Evolutionary conservation across 805 yeast species (phyloP).

Genomic region (Lipomyces yamanashiensis): DNA sequence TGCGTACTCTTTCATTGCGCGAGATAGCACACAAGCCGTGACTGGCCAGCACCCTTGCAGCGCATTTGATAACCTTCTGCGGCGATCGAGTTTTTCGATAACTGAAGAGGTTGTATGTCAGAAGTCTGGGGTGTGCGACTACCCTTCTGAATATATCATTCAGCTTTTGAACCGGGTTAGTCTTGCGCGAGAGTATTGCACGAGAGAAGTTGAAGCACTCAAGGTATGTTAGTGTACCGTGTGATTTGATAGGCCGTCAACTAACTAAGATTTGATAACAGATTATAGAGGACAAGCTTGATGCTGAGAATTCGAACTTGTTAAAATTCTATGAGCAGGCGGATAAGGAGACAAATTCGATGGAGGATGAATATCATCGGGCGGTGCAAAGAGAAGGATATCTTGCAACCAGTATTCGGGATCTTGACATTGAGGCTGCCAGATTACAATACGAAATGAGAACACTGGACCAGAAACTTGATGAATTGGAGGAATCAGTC

Average conservation of each 20-base stretch:
- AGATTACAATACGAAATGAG: conserved; percentile 69
- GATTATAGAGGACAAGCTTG: not conserved
- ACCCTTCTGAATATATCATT: conserved; percentile 20
- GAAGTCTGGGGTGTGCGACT: conserved; percentile 36
- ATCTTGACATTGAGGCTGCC: conserved; percentile 61
- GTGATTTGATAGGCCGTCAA: conserved; percentile 7
- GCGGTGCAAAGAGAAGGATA: conserved; percentile 37
- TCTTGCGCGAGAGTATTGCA: conserved; percentile 39
- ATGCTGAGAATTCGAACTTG: conserved; percentile 14
- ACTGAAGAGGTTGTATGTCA: conserved; percentile 40
- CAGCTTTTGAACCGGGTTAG: conserved; percentile 36
- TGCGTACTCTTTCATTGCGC: not conserved
- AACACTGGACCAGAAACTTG: conserved; percentile 60
- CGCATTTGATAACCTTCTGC: not conserved
- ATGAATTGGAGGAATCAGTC: conserved; percentile 69
- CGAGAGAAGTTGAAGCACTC: not conserved
- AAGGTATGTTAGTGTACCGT: not conserved
- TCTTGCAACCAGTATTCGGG: conserved; percentile 48
- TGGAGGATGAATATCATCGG: conserved; percentile 32
- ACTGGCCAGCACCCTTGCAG: no score
- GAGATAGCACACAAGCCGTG: no score
- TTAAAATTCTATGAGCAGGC: conserved; percentile 34
- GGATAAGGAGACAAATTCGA: not conserved
- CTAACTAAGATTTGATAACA: not conserved
- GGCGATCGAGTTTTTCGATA: conserved; percentile 49